Conservation (phyloP, 2,329 filamentous ascomycete species). For the Trichoderma afroharzianum region DNA sequence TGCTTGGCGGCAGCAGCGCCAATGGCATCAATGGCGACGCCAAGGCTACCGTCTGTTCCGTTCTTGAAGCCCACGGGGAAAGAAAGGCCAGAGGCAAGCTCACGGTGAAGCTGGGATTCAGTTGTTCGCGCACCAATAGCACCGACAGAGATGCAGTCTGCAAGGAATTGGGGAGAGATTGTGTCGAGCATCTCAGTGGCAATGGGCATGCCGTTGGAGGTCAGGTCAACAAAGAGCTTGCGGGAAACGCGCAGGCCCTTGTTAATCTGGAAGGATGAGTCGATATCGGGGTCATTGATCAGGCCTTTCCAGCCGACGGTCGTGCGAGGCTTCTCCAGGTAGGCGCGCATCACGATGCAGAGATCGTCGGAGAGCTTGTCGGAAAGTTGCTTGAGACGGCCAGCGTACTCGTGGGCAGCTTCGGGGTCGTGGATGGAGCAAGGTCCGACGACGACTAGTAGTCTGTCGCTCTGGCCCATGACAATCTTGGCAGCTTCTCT, state of each 20-base stretch:
- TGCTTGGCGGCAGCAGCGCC: slow-evolving; percentile 81
- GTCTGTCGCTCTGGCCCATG: slow-evolving; percentile 75
- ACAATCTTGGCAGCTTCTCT: slow-evolving; percentile 69
- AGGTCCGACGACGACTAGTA: slow-evolving; percentile 90
- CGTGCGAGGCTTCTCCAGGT: slow-evolving; percentile 97
- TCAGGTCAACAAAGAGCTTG: slow-evolving; percentile 90
- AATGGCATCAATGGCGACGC: slow-evolving; percentile 93
- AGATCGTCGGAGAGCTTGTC: slow-evolving; percentile 79
- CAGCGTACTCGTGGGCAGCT: slow-evolving; percentile 83
- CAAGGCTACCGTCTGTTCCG: slow-evolving; percentile 88
- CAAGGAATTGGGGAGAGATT: slow-evolving; percentile 95
- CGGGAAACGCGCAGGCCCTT: slow-evolving; percentile 92
- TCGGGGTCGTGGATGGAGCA: slow-evolving; percentile 96
- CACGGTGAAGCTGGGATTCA: slow-evolving; percentile 92
- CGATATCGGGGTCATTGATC: slow-evolving; percentile 98
- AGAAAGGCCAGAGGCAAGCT: slow-evolving; percentile 88
- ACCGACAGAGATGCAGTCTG: slow-evolving; percentile 91
- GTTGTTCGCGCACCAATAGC: slow-evolving; percentile 95
- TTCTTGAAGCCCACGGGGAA: slow-evolving; percentile 99
- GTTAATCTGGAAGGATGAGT: slow-evolving; percentile 98
- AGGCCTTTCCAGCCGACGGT: slow-evolving; percentile 99
- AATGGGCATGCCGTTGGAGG: slow-evolving; percentile 83
- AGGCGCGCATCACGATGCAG: slow-evolving; percentile 94
- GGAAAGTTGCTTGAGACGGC: slow-evolving; percentile 70
- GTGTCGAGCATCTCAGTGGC: slow-evolving; percentile 98